Base-by-base conservation (phyloP, 2,329 filamentous ascomycete genomes). In the Botrytis fragariae region DNA sequence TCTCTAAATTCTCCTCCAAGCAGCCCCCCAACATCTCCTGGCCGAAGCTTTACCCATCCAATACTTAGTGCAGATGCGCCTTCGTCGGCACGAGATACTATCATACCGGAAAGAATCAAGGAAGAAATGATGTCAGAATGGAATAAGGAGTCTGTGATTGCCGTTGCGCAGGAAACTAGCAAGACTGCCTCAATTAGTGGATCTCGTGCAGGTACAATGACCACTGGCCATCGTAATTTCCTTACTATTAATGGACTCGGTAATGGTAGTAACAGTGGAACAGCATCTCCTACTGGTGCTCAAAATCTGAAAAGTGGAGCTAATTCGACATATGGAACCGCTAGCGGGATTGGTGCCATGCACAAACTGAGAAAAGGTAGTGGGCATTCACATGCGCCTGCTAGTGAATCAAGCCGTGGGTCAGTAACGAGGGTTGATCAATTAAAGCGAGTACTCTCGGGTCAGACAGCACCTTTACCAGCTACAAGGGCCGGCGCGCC, bases 61-160 rank as follows among this genome's bases (percentile, higher is more conserved):
- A 86, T 91, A 8, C 82, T 93, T 25, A 86, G 85, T 65, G 80
- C 87, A 82, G 71, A 84, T 80, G 75, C 81, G 85, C 77, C 85
- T 78, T 65, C 78, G 76, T 74, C 81, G 70, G 81, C 84, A 35
- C 79, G 79, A 7, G 84, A 86, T 51, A 82, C 83, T n/a, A 87
- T 91, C 73, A 84, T 97, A 3, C 92, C 94, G 0, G 81, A 84
- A 25, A 86, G 85, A 42, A 88, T 94, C 77, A 90, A 87, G 76
- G 93, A 96, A 75, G 88, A 93, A 77, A 93, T 98, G 88, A 84
- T 94, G 73, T 85, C 88, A 32, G 89, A 93, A 65, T 98, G 95
- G 95, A 92, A 90, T 57, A 90, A 91, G 79, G 94, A 97, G 35
- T 83, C 85, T 22, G 92, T 92, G 45, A 84, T 96, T 70, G 88